phyloP scores from a whole-genome alignment of 306 rosid species.

The Potentilla sterilis region DNA sequence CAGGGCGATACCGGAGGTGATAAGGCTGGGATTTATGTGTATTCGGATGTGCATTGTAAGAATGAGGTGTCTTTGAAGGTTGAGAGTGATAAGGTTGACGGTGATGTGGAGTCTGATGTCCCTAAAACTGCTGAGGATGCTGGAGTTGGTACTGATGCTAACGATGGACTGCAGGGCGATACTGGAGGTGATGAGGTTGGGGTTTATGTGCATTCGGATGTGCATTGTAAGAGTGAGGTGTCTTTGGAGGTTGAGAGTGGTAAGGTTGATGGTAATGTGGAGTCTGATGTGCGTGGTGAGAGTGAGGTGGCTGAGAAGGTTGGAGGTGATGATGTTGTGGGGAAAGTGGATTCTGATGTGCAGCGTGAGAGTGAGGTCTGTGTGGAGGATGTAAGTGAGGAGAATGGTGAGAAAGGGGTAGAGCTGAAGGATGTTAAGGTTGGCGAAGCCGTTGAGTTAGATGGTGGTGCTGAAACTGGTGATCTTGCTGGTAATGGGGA shows the following conservation, averaged over 20 bases:
- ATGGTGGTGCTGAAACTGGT: neutral
- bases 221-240: constrained; percentile 8
- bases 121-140: neutral
- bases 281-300: neutral
- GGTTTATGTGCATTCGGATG: neutral
- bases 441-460: neutral
- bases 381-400: constrained; percentile 9
- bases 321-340: neutral
- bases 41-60: constrained; percentile 6
- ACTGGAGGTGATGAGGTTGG: constrained; percentile 4
- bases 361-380: neutral
- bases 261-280: neutral
- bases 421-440: constrained; percentile 15
- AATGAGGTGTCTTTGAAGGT: constrained; percentile 11
- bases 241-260: constrained; percentile 4
- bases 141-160: neutral
- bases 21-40: neutral
- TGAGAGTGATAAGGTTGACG: neutral
- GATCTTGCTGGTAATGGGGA: constrained; percentile 4
- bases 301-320: constrained; percentile 13
- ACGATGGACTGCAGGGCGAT: neutral
- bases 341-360: neutral
- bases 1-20: neutral
- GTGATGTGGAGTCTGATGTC: neutral
- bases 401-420: constrained; percentile 12